Base-by-base conservation (phyloP, 163 green algal species). In the Volvox carteri region DNA sequence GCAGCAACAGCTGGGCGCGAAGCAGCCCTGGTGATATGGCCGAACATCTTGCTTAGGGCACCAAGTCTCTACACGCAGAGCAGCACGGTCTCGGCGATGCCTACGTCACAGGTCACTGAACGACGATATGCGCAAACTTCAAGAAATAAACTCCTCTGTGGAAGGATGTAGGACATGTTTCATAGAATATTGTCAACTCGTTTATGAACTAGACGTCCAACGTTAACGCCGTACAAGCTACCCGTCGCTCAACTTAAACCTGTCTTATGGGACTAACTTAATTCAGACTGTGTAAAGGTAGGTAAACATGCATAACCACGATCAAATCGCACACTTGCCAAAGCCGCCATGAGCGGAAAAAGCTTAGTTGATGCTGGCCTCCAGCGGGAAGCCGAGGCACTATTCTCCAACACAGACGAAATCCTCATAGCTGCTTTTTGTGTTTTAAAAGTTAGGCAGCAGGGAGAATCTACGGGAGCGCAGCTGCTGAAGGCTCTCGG, bases 401-500 rank as follows among this genome's bases (percentile, higher is more conserved):
- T 84, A 2, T 89, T 89, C 37, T 52, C 84, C 2, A 56, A 78
- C 41, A 84, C 54, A 0, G 84, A 89, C 46, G 84, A 89, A 44
- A 84, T 89, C n/a, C 54, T 84, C 28, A 84, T 89, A 70, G 84
- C 84, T 2, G 84, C 84, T 25, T 84, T 89, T 33, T 54, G 88
- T 25, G 87, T 88, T 0, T 42, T 88, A 0, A 91, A 91, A 60
- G n/a, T 91, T 25, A 88, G 88, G 25, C 83, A 88, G 78, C 70
- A 76, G 30, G 78, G 37, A 21, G 87, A 91, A 65, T 79, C 60
- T 0, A 91, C 87, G 9, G 87, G 87, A 37, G n/a, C 65, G 14
- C 78, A 91, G 68, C 78, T 91, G 33, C 56, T 91, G 33, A 91
- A 91, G 87, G 72, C 87, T 3, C 72, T 91, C 25, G 87, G 78